Conservation (phyloP, 225 moss, liverwort and hornwort species). For the Antitrichia curtipendula region DNA sequence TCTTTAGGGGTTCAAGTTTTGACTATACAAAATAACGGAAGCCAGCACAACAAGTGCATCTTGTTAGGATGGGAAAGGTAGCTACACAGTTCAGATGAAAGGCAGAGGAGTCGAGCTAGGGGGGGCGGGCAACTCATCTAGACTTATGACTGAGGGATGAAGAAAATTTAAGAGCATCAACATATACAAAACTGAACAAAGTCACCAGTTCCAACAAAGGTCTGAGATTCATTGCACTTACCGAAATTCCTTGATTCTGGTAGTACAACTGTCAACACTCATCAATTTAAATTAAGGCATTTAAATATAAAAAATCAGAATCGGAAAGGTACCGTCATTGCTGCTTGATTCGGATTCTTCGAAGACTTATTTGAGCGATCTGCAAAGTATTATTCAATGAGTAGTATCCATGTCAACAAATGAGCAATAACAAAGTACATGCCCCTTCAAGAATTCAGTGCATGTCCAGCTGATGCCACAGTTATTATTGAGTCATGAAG, state of each 20-base stretch:
- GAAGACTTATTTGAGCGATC: constrained; percentile 11
- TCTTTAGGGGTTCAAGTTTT: not conserved
- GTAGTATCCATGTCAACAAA: not conserved
- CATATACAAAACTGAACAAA: not conserved
- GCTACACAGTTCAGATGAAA: not conserved
- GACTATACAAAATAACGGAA: not conserved
- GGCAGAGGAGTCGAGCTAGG: not conserved
- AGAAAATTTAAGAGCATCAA: not conserved
- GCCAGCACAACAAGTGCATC: not conserved
- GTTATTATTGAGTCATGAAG: not conserved
- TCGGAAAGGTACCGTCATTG: constrained; percentile 10
- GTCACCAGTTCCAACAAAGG: not conserved
- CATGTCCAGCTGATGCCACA: not conserved
- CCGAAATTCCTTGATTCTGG: not conserved
- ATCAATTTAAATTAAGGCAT: not conserved
- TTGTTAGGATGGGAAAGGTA: not conserved
- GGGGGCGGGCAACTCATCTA: not conserved
- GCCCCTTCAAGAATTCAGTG: not conserved
- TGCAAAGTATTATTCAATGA: not conserved
- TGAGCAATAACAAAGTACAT: not conserved
- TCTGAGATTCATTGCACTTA: not conserved
- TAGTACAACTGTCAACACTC: not conserved
- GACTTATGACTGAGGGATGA: not conserved
- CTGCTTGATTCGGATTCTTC: constrained; percentile 4
- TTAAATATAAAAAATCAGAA: not conserved